Percentiles rank a stretch among this genome's conserved stretches.
phyloP scores from a whole-genome alignment of 345 rosid genomes.

The Rhodomyrtus tomentosa region DNA sequence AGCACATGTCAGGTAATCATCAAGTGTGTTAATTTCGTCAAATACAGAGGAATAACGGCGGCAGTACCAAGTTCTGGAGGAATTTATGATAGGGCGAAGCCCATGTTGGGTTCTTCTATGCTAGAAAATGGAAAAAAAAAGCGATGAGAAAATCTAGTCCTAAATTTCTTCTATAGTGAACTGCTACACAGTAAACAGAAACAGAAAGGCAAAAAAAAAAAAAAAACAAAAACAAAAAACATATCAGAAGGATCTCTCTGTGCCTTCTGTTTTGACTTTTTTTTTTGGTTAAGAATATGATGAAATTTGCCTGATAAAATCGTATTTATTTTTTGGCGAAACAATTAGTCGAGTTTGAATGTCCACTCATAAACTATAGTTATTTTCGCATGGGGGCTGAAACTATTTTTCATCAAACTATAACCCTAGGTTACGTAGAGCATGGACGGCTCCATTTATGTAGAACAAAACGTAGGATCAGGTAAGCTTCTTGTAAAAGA shows the following conservation, averaged over 20 bases:
- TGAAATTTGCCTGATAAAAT: background rate
- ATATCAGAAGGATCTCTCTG: too few species aligned
- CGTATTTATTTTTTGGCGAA: too few species aligned
- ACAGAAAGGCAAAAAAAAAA: background rate
- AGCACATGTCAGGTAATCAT: too few species aligned
- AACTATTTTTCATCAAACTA: background rate
- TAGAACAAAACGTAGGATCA: background rate
- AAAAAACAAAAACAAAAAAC: too few species aligned
- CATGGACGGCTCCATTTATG: background rate
- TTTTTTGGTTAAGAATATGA: too few species aligned
- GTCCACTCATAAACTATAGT: background rate
- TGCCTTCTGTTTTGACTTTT: too few species aligned
- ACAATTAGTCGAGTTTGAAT: background rate
- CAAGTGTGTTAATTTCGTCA: too few species aligned
- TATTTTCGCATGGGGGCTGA: background rate
- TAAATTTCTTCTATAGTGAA: too few species aligned
- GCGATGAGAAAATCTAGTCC: too few species aligned
- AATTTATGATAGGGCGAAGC: background rate
- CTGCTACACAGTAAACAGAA: background rate
- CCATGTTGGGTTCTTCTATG: background rate
- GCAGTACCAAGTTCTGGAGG: too few species aligned
- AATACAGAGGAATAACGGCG: too few species aligned
- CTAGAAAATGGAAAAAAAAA: too few species aligned
- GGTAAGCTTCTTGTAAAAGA: background rate
- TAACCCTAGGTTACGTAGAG: background rate